Percentiles rank a stretch among this genome's conserved stretches.
phyloP scores from a whole-genome alignment of 805 yeast genomes.

The Candida cerambycidarum region DNA sequence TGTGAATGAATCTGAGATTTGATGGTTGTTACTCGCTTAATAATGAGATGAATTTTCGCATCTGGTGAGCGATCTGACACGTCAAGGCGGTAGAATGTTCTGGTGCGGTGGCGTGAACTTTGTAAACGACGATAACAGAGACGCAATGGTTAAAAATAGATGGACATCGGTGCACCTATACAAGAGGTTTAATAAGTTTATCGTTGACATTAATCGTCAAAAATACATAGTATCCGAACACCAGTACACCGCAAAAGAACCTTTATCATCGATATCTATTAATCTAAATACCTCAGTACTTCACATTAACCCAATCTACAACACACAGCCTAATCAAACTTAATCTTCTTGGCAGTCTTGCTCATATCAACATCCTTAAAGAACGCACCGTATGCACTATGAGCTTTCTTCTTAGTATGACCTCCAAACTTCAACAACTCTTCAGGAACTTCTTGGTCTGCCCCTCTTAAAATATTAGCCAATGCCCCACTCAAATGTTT shows the following conservation, averaged over 20 bases:
- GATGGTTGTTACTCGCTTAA: no score
- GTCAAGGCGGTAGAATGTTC: not conserved
- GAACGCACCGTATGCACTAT: constrained; percentile 97
- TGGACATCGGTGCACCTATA: no score
- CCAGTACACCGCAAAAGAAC: no score
- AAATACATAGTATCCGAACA: no score
- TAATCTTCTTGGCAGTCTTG: constrained; percentile 85
- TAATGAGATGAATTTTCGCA: not conserved
- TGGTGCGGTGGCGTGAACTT: no score
- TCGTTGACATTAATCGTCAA: no score
- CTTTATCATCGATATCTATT: no score
- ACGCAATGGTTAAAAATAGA: no score
- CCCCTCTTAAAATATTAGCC: constrained; percentile 88
- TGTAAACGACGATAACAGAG: no score
- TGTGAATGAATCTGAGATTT: no score
- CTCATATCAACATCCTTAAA: constrained; percentile 87
- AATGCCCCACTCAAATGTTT: constrained; percentile 94
- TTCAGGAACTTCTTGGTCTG: constrained; percentile 93
- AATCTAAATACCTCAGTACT: no score
- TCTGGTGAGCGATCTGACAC: not conserved
- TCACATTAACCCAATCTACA: not conserved
- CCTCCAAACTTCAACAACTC: constrained; percentile 94
- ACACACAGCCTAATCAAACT: constrained; percentile 51
- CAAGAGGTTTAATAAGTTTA: no score
- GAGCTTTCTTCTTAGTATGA: constrained; percentile 96